Evolutionary conservation across 495 filamentous ascomycete genomes (phyloP), one percentile per base, ranked within the genome.

Genomic region (Hypoxylon crocopeplum): DNA sequence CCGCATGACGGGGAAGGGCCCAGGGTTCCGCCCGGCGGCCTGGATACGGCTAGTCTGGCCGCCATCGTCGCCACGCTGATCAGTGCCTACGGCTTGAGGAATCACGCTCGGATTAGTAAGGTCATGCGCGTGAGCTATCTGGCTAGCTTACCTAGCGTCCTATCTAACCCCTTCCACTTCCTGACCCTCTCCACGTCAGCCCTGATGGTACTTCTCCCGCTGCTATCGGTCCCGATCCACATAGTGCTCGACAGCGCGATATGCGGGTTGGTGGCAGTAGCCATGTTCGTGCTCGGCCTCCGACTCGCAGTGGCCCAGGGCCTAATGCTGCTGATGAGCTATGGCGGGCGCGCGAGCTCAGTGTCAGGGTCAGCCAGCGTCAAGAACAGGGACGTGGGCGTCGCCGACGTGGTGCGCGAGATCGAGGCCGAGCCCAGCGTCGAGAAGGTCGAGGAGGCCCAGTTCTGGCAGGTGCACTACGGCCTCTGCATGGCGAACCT

Each of bases 391-490:
- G 64, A 66, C 7, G 71, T 70, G 20, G 86, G 84, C 7, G 89
- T 97, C 0, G 78, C 80, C 0, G 88, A 89, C 37, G 88, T 97
- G 2, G 77, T 98, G 49, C 82, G 82, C 21, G 93, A 93, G 69
- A 93, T 98, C 52, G 87, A 89, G 69, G 80, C 84, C 5, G 92
- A 97, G 48, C 86, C 86, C 6, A 80, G 81, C 24, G 85, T 98
- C 6, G 84, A 81, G 25, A 80, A 79, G 1, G 84, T 98, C 45
- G 90, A 95, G 47, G 93, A 97, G 68, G 93, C 92, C 1, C 82
- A 89, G 66, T 96, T 98, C 75, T 98, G 94, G 94, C 94, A 98
- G 77, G 95, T 97, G 15, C 94, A 98, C 73, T 96, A 98, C 69
- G 93, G 94, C 2, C 78, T 97, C 32, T 94, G 90, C 67, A 96